These are phyloP conservation scores for Talaromyces liani DNA, from an alignment of 495 filamentous ascomycete species.

Conservation along the genomic window DNA sequence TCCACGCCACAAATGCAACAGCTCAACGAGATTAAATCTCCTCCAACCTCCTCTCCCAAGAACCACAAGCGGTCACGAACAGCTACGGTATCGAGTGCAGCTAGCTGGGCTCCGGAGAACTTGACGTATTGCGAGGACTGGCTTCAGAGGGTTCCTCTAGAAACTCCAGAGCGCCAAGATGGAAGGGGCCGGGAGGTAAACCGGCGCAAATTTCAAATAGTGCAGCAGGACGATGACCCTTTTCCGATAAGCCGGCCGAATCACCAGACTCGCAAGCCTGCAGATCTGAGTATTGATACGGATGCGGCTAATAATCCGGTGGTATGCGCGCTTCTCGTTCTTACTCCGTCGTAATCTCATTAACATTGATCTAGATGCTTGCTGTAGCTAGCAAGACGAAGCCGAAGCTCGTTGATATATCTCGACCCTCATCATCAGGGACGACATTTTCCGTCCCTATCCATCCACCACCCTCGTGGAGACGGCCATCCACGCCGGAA, in stretches of 20 bases:
- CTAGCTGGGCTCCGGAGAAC: constrained; percentile 33
- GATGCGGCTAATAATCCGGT: constrained; percentile 25
- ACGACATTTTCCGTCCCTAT: constrained; percentile 20
- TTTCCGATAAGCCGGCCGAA: constrained; percentile 17
- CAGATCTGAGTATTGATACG: constrained; percentile 14
- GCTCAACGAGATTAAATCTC: background rate
- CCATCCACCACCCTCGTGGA: constrained; percentile 14
- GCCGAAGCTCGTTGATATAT: constrained; percentile 37
- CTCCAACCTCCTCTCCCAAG: constrained; percentile 8
- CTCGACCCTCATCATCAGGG: constrained; percentile 31
- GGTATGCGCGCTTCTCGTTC: constrained; percentile 13
- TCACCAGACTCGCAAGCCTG: constrained; percentile 10
- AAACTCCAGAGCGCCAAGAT: constrained; percentile 20
- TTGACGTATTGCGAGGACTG: constrained; percentile 37
- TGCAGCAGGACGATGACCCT: constrained; percentile 31
- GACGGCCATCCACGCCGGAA: constrained; percentile 30
- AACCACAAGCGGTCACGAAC: constrained; percentile 28
- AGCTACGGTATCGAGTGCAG: constrained; percentile 34
- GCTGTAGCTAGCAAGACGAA: constrained; percentile 35
- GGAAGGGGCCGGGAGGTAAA: constrained; percentile 24
- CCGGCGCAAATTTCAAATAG: constrained; percentile 34
- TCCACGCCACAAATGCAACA: constrained; percentile 5
- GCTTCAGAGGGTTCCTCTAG: constrained; percentile 33
- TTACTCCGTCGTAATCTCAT: background rate
- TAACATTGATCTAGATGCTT: constrained; percentile 19